Base-by-base conservation (phyloP, 2,329 filamentous ascomycete genomes). In the Aureobasidium sp. region DNA sequence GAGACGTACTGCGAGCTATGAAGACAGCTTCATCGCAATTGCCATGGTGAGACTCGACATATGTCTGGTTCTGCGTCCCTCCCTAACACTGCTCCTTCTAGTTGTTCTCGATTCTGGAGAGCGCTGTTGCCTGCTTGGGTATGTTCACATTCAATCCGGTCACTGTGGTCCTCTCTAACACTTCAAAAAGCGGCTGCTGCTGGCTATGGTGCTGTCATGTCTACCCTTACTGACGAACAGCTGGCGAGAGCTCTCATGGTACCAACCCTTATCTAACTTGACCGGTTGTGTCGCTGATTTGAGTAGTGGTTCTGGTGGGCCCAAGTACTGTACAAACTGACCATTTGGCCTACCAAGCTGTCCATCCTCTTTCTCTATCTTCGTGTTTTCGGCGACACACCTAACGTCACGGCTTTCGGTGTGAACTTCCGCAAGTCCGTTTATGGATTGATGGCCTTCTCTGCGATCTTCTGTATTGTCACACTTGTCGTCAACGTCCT, bases 341-440 rank as follows among this genome's bases (percentile, higher is more conserved):
- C 60, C 17, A 62, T 62, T 13, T 62, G 60, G 60, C 60, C 60
- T 43, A 53, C 60, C 24, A 62, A 62, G 43, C 37, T 62, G 15
- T 62, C 60, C 1, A 62, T 62, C 13, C 50, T 63, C 20, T 60
- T 63, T 34, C 53, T 63, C 29, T 63, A 63, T 32, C 48, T 53
- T 13, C 29, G 62, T 13, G 62, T 60, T 4, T 81, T 57, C 68
- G 81, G n/a, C 69, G 78, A 60, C 78, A 80, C 65, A 80, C 81
- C 65, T 74, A 78, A 26, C 77, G 77, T 41, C 73, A 81, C 52
- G 79, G 81, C 67, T 71, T 63, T 29, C 47, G 53, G 50, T 7
- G 43, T 62, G 15, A 50, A 52, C 32, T 73, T 74, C 61, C 69
- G 69, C 47, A 66, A 66, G 24, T 63, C 64, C 20, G 70, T 68